These are phyloP conservation scores for Solanum hybrid DNA, from an alignment of 305 asterid species.

Conservation along the genomic window DNA sequence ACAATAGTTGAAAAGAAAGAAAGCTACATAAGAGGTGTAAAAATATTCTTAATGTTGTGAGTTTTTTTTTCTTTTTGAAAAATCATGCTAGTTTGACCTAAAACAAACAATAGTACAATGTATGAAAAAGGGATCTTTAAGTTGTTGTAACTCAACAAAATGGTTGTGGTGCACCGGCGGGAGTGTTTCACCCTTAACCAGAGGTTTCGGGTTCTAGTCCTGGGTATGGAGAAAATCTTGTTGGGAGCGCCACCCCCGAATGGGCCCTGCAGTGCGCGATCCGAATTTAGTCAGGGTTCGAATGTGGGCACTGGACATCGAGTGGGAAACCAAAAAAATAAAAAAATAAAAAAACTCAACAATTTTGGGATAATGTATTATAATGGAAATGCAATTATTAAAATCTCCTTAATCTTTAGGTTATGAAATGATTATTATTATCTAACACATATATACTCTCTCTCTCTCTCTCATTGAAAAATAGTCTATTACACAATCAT, in stretches of 20 bases:
- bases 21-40: neutral
- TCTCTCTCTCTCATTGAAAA: neutral
- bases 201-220: too few relatives aligned
- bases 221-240: too few relatives aligned
- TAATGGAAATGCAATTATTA: neutral
- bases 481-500: neutral
- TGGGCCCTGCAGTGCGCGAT: too few relatives aligned
- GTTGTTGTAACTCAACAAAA: neutral
- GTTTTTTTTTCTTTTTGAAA: neutral
- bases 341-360: too few relatives aligned
- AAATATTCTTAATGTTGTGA: neutral
- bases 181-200: too few relatives aligned
- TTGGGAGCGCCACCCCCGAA: too few relatives aligned
- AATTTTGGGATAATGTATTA: neutral
- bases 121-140: neutral
- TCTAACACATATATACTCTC: neutral
- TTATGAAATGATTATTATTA: neutral
- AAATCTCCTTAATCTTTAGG: neutral
- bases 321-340: too few relatives aligned
- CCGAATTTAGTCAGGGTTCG: too few relatives aligned
- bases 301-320: too few relatives aligned
- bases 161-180: too few relatives aligned
- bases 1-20: neutral
- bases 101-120: neutral
- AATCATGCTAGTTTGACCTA: neutral